These are phyloP conservation scores for Ceratobasidium sp. DNA, from an alignment of 1,284 basidiomycete genomes.

Conservation along the genomic window DNA sequence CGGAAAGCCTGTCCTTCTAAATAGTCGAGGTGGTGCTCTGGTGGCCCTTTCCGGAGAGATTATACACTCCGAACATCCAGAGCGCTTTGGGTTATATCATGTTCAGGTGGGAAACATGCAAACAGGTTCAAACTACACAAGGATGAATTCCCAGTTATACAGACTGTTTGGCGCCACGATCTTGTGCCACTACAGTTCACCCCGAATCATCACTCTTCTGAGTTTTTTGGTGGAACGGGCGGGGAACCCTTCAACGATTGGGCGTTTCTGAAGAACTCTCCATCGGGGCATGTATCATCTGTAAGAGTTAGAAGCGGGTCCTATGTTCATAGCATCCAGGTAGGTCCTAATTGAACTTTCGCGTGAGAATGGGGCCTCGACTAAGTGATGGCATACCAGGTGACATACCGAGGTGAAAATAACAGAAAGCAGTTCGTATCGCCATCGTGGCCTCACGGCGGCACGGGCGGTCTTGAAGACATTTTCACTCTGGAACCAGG, in stretches of 20 bases:
- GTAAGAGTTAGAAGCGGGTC: background rate
- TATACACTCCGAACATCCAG: too few relatives aligned
- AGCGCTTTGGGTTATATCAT: background rate
- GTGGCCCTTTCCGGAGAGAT: background rate
- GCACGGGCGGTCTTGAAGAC: constrained; percentile 7
- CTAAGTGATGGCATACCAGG: background rate
- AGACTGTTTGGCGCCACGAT: constrained; percentile 37
- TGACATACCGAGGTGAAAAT: background rate
- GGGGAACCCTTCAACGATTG: constrained; percentile 31
- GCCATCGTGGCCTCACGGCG: constrained; percentile 4
- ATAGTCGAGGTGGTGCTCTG: constrained; percentile 5
- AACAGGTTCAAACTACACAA: too few relatives aligned
- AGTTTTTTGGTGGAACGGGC: constrained; percentile 6
- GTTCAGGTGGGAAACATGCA: background rate
- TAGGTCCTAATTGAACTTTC: background rate
- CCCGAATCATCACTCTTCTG: background rate
- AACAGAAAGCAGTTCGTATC: background rate
- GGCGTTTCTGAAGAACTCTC: constrained; percentile 6
- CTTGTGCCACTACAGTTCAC: background rate
- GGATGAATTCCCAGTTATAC: too few relatives aligned
- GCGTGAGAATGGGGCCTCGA: background rate
- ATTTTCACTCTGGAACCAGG: constrained; percentile 6
- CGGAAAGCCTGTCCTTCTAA: constrained; percentile 5
- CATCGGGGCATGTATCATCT: constrained; percentile 3
- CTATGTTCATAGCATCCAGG: constrained; percentile 24